These are phyloP conservation scores for Lumnitzera littorea DNA, from an alignment of 345 rosid genomes.

Conservation along the genomic window DNA sequence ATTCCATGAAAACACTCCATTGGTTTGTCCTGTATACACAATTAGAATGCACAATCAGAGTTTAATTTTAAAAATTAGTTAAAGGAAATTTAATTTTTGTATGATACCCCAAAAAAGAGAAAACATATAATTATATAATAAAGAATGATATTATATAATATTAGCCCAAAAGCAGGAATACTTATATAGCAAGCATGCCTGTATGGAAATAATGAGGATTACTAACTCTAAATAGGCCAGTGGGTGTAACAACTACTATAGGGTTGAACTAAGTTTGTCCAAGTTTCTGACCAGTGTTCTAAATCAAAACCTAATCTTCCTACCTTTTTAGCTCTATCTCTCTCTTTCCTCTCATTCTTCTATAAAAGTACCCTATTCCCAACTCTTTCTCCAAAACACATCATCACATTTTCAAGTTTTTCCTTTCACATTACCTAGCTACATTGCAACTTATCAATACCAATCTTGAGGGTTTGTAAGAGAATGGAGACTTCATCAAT, in stretches of 20 bases:
- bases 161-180: not conserved
- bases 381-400: conserved; percentile 1
- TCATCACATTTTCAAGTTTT: not conserved
- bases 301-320: conserved; percentile 64
- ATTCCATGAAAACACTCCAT: no score
- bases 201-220: conserved; percentile 12
- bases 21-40: no score
- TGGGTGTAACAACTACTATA: conserved; percentile 55
- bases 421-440: not conserved
- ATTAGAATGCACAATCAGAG: no score
- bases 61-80: no score
- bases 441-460: not conserved
- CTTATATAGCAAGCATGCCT: conserved; percentile 32
- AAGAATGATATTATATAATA: no score
- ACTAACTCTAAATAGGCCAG: conserved; percentile 21
- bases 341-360: conserved; percentile 8
- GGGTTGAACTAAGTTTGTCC: conserved; percentile 27
- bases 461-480: not conserved
- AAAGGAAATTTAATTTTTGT: no score
- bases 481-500: conserved; percentile 1
- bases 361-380: conserved; percentile 19
- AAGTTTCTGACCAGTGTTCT: conserved; percentile 10
- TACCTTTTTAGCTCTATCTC: conserved; percentile 25
- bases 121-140: no score
- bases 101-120: no score